A percentile compares a stretch with the other conserved stretches of the same genome.
These are phyloP conservation scores for Sarocladium brachiariae DNA, from an alignment of 2,329 filamentous ascomycete species.

Conservation along the genomic window DNA sequence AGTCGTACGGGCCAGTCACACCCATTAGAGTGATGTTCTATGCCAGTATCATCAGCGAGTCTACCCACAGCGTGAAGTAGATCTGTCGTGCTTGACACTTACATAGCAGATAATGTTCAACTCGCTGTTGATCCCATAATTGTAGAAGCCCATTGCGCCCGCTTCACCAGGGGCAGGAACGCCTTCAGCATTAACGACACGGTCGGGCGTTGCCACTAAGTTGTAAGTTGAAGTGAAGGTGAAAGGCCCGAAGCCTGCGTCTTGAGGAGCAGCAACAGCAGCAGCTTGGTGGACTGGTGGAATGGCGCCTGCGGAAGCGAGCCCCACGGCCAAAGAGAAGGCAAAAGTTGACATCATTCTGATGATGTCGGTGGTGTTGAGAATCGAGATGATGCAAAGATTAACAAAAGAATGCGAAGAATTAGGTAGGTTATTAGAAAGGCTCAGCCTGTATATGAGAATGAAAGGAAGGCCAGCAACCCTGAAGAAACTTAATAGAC, in stretches of 20 bases:
- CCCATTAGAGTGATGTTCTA: slow-evolving; percentile 41
- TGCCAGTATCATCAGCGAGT: neutral
- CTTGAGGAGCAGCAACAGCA: neutral
- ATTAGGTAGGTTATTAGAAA: neutral
- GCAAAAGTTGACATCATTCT: slow-evolving; percentile 1
- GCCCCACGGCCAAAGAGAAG: neutral
- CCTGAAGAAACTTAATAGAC: neutral
- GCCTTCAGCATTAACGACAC: slow-evolving; percentile 39
- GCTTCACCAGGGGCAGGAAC: slow-evolving; percentile 31
- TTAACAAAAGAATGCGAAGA: too few relatives aligned
- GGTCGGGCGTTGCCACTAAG: slow-evolving; percentile 39
- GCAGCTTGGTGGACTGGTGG: slow-evolving; percentile 11
- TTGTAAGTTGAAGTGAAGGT: slow-evolving; percentile 43
- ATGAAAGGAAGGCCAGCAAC: slow-evolving; percentile 1
- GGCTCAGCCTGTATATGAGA: slow-evolving; percentile 2
- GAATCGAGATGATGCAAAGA: neutral
- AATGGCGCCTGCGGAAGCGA: neutral
- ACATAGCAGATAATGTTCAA: slow-evolving; percentile 35
- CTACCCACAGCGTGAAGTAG: neutral
- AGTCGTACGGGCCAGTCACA: slow-evolving; percentile 43
- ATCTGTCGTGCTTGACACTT: neutral
- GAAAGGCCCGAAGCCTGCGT: slow-evolving; percentile 18
- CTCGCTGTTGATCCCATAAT: slow-evolving; percentile 44
- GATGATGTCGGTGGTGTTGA: neutral
- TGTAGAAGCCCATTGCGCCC: slow-evolving; percentile 41